These are phyloP conservation scores for Kodamaea arcana DNA, from an alignment of 1,139 yeast genomes.

Conservation along the genomic window DNA sequence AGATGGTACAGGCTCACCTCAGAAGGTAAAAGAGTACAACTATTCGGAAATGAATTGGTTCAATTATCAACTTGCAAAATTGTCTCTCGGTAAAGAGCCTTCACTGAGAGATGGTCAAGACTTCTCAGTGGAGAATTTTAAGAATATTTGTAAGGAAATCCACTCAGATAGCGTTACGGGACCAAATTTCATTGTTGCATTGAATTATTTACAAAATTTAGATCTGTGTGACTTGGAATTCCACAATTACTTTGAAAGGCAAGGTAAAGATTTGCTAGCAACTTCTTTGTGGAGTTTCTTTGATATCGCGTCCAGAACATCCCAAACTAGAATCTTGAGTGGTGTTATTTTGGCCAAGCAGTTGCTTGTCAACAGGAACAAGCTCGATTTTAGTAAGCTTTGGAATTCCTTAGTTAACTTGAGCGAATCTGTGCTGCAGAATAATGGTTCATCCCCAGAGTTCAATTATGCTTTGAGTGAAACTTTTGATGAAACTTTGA, in stretches of 20 bases:
- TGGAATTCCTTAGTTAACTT: constrained; percentile 23
- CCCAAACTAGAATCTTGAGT: constrained; percentile 16
- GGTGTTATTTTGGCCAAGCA: constrained; percentile 37
- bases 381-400: constrained; percentile 17
- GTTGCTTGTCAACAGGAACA: constrained; percentile 24
- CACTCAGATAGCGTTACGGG: constrained; percentile 9
- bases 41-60: constrained; percentile 40
- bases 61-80: constrained; percentile 33
- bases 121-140: constrained; percentile 16
- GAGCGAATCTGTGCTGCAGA: constrained; percentile 8
- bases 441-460: constrained; percentile 10
- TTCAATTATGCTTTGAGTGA: constrained; percentile 19
- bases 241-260: constrained; percentile 19
- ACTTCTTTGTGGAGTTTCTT: constrained; percentile 28
- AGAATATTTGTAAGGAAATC: constrained; percentile 17
- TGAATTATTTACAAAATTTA: constrained; percentile 23
- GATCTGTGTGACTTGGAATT: constrained; percentile 20
- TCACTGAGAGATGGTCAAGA: constrained; percentile 9
- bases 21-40: constrained; percentile 27
- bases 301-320: constrained; percentile 5
- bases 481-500: constrained; percentile 28
- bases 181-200: constrained; percentile 16
- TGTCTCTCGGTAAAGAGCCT: constrained; percentile 11
- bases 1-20: constrained; percentile 35
- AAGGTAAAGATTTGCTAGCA: constrained; percentile 25